phyloP scores from a whole-genome alignment of 306 rosid genomes.

The Trifolium subterraneum region DNA sequence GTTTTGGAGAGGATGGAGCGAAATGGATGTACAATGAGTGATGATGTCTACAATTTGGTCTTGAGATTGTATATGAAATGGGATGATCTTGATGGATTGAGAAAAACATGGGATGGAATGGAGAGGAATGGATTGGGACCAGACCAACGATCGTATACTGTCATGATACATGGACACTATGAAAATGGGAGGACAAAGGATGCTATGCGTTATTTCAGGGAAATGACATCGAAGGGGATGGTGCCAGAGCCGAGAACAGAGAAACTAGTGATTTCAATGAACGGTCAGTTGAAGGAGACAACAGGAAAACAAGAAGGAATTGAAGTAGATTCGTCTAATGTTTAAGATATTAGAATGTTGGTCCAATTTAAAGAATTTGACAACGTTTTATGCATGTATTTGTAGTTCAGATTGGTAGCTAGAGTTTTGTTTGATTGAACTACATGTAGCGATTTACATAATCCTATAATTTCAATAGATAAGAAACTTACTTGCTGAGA shows the following conservation, averaged over 20 bases:
- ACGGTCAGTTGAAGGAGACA: conserved; percentile 42
- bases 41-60: conserved; percentile 66
- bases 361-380: not conserved
- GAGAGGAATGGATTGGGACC: conserved; percentile 67
- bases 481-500: not conserved
- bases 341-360: conserved; percentile 21
- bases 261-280: conserved; percentile 50
- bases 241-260: conserved; percentile 63
- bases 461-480: not conserved
- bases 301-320: conserved; percentile 31
- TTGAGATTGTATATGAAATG: conserved; percentile 77
- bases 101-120: conserved; percentile 73
- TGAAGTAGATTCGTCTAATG: not conserved
- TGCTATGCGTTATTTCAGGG: conserved; percentile 59
- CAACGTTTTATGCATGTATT: not conserved
- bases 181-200: conserved; percentile 65
- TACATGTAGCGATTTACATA: not conserved
- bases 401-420: not conserved
- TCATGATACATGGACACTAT: conserved; percentile 71
- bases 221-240: conserved; percentile 77
- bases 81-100: conserved; percentile 61
- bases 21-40: conserved; percentile 59
- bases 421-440: conserved; percentile 9
- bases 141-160: conserved; percentile 65
- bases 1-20: conserved; percentile 66